Evolutionary conservation across 2,329 filamentous ascomycete species (phyloP), one percentile per base, ranked within the genome.

Genomic region (Trichoderma cornu-damae): DNA sequence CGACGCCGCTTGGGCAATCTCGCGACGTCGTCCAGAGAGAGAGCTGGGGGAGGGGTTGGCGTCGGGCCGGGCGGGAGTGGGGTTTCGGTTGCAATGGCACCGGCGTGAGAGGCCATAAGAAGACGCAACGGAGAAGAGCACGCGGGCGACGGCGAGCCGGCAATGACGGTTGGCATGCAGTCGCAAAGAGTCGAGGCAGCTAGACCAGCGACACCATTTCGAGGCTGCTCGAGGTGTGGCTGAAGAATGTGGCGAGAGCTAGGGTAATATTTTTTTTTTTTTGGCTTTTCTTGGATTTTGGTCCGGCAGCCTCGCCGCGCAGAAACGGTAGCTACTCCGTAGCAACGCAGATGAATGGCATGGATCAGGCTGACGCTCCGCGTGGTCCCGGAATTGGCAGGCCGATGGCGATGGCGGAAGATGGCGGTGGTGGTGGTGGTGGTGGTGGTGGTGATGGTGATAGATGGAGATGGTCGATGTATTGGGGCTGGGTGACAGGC

Each of bases 31-130:
- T 77, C 75, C 54, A 69, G 65, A 63, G 69, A 66, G 61, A 75
- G 70, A 60, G 70, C 67, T 59, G 71, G 66, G 59, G 71, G 66
- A 61, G 70, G 64, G 57, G 70, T 66, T 50, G 69, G 62, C 44
- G 73, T 69, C 58, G 70, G 64, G 62, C 65, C 68, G 64, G 66
- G 64, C 57, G 70, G 66, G 61, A 74, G 73, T 68, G 77, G 73
- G 69, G 75, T 71, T 71, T 80, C 78, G 64, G 77, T 77, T 70
- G 78, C 76, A 69, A 80, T 74, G 65, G 75, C 72, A 67, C 74
- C 77, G 66, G 77, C 75, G 67, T 79, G 78, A 63, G 79, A 78
- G 70, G 79, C 78, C 80, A 83, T 83, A 73, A 65, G 52, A 53
- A 44, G 28, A 61, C 48, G 22, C 38, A 38, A 35, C 48, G 24